Evolutionary conservation across 2,329 filamentous ascomycete species (phyloP).

Genomic region (Nakataea oryzae): DNA sequence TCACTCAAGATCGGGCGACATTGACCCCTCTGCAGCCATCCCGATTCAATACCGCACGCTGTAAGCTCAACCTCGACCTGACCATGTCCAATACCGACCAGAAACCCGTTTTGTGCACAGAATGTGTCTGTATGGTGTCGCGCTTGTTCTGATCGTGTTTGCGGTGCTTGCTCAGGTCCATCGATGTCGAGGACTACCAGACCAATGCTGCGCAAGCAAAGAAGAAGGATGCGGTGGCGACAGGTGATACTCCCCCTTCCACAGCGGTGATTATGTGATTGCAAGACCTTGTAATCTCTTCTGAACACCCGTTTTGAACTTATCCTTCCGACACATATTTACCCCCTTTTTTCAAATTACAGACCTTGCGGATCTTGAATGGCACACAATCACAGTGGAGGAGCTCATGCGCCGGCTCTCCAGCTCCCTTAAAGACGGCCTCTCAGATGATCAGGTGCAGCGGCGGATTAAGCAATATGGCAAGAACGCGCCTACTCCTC

Average conservation of each 20-base stretch:
- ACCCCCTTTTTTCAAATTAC: neutral
- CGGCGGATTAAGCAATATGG: conserved; percentile 50
- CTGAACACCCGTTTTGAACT: conserved; percentile 5
- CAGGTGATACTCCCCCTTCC: neutral
- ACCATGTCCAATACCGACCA: neutral
- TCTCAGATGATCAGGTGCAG: conserved; percentile 47
- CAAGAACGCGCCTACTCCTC: conserved; percentile 54
- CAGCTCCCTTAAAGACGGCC: conserved; percentile 43
- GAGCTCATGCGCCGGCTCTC: conserved; percentile 51
- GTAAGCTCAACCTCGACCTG: conserved; percentile 21
- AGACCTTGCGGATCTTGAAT: conserved; percentile 55
- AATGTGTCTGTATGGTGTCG: neutral
- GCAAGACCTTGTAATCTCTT: neutral
- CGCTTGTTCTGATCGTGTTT: conserved; percentile 3
- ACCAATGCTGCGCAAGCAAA: conserved; percentile 32
- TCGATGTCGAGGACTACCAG: conserved; percentile 43
- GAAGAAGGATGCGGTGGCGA: conserved; percentile 19
- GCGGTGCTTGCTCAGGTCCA: conserved; percentile 25
- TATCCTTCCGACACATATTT: neutral
- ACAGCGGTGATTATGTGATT: neutral
- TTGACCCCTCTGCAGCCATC: conserved; percentile 29
- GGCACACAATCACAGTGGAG: conserved; percentile 50
- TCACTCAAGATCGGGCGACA: conserved; percentile 17
- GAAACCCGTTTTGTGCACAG: neutral
- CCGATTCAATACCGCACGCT: conserved; percentile 46